Evolutionary conservation across 2,329 filamentous ascomycete genomes (phyloP).

Genomic region (Cladosporium colombiae): DNA sequence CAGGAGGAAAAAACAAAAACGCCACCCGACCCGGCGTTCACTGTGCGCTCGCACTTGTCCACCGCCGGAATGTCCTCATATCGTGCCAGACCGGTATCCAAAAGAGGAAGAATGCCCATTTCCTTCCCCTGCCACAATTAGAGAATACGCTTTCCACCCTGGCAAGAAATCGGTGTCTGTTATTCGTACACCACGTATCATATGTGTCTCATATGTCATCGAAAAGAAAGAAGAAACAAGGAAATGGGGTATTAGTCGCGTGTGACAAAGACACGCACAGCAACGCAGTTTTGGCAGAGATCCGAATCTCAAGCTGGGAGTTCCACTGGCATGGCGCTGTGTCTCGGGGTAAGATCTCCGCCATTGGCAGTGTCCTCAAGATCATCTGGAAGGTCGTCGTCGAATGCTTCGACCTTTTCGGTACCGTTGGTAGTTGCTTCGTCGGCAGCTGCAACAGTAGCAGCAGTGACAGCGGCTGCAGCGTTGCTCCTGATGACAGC

Average conservation of each 20-base stretch:
- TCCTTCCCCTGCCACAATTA: not conserved
- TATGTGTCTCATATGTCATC: constrained; percentile 3
- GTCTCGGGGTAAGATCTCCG: constrained; percentile 12
- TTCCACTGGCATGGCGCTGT: constrained; percentile 1
- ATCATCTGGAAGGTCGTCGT: not conserved
- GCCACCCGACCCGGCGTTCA: not conserved
- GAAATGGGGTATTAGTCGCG: constrained; percentile 1
- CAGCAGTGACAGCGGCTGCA: constrained; percentile 7
- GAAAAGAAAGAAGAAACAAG: constrained; percentile 1
- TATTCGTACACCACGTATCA: not conserved
- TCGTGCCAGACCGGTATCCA: not conserved
- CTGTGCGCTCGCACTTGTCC: not conserved
- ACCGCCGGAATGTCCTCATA: not conserved
- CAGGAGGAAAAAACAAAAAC: not conserved
- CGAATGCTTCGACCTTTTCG: not conserved
- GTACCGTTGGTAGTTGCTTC: not conserved
- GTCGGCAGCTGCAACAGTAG: not conserved
- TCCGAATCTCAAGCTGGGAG: not conserved
- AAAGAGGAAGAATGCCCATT: not conserved
- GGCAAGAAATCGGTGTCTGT: not conserved
- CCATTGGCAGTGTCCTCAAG: not conserved
- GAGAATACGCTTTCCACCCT: not conserved
- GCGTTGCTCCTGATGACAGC: constrained; percentile 10
- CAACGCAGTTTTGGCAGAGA: not conserved
- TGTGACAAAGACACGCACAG: not conserved